Base-by-base conservation (phyloP, 2,329 filamentous ascomycete species). In the Colletotrichum somersetense region DNA sequence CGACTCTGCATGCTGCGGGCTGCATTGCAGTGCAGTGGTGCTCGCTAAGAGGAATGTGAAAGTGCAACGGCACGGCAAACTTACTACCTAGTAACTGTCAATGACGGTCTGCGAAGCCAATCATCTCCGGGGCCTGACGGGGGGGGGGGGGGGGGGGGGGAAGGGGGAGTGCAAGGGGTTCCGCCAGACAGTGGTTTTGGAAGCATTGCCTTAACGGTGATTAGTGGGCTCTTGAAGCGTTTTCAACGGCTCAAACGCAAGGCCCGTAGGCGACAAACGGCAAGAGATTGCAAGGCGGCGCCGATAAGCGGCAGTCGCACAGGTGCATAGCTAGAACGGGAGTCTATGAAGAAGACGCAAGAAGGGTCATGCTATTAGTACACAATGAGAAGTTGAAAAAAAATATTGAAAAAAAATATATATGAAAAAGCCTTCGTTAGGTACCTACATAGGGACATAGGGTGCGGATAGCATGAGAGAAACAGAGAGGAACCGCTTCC, bases 401-500 rank as follows among this genome's bases (percentile, higher is more conserved):
- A 35, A 35, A 35, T n/a, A 8, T 30, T 30, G 30, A 30, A 4
- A 30, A 3, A 30, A 30, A 4, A 30, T 10, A 1, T 10, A 38
- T 10, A 11, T 20, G 1, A 44, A 20, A 44, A 44, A 20, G 18
- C 16, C 44, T 46, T n/a, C 20, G 2, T n/a, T 46, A n/a, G 18
- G 42, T 42, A 30, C 30, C 30, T 30, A 30, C 30, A 30, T 30
- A 30, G 26, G 26, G 26, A 20, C 16, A 5, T 8, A 44, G 42
- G 18, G 16, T 20, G 10, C 4, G 40, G 42, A 8, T 2, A 18
- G 20, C 46, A n/a, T 48, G n/a, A 23, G 20, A 23, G n/a, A 48
- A 48, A 48, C 46, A 23, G n/a, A 52, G 52, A 40, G 52, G 70
- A 72, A 72, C 70, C 23, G 33, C 38, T 61, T 48, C 62, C 59